Conservation (phyloP, 2,329 filamentous ascomycete species). For the Alternaria arborescens region DNA sequence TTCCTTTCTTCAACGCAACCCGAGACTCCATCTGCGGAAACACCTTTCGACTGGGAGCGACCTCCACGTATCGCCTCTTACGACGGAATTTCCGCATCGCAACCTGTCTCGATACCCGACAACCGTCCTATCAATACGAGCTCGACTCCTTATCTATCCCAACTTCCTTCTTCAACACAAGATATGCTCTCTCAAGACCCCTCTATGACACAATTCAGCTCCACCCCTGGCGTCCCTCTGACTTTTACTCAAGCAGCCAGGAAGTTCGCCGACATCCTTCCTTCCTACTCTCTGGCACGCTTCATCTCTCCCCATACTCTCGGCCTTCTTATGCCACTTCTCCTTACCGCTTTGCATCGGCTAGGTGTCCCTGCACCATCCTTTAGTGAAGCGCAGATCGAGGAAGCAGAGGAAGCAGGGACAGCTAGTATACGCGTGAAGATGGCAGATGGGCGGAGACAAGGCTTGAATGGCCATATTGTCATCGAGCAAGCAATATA, state of each 20-base stretch:
- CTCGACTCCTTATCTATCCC: slow-evolving; percentile 35
- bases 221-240: slow-evolving; percentile 78
- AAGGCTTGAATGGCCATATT: slow-evolving; percentile 78
- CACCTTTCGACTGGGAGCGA: slow-evolving; percentile 87
- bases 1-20: slow-evolving; percentile 85
- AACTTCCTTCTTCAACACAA: slow-evolving; percentile 48
- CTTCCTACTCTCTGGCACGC: slow-evolving; percentile 83
- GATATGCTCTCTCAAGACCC: slow-evolving; percentile 84
- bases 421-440: slow-evolving; percentile 75
- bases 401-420: slow-evolving; percentile 53
- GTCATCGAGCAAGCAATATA: slow-evolving; percentile 75
- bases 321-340: slow-evolving; percentile 77
- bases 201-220: slow-evolving; percentile 82
- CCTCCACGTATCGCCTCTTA: slow-evolving; percentile 62
- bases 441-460: slow-evolving; percentile 75
- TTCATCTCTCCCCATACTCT: slow-evolving; percentile 88
- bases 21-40: slow-evolving; percentile 76
- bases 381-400: slow-evolving; percentile 40
- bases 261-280: slow-evolving; percentile 89
- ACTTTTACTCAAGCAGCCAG: slow-evolving; percentile 89
- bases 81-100: slow-evolving; percentile 46
- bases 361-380: slow-evolving; percentile 78
- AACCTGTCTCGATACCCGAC: slow-evolving; percentile 45
- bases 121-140: slow-evolving; percentile 17
- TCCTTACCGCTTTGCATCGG: slow-evolving; percentile 82